Base-by-base conservation (phyloP, 164 flowering plant genomes). In the Aristolochia fimbriata region DNA sequence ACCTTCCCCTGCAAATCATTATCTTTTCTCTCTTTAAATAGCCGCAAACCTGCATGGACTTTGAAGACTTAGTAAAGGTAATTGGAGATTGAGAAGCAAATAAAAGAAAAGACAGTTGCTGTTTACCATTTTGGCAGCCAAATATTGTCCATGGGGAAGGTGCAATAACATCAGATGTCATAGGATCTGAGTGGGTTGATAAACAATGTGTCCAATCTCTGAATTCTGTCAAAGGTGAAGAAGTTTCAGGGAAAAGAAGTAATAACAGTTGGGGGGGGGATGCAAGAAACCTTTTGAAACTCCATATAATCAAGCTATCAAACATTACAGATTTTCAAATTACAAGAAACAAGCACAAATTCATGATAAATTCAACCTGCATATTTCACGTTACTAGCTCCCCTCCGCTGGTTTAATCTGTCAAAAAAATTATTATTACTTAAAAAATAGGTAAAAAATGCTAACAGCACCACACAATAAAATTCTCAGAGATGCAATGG, bases 71-170 rank as follows among this genome's bases (percentile, higher is more conserved):
- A 61, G 62, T 49, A 58, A 48, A 43, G n/a, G 41, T 51, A 27
- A 59, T 55, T 12, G 41, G 61, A 31, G 45, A 63, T 24, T 55
- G 33, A 27, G 23, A 33, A 62, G 14, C n/a, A 67, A 45, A 13
- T 19, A 51, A 17, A 20, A n/a, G n/a, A n/a, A 48, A 47, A 37
- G 43, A 37, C 12, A 37, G 43, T 37, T 37, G 43, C 43, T 37
- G 16, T 19, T 46, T 74, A 82, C 95, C 97, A 80, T 90, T 87
- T 62, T 87, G 84, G 66, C 97, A 90, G 47, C 97, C 97, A 70
- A 90, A 90, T 46, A 90, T 90, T 67, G 79, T 84, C 97, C 97
- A 90, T 51, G 91, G 79, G 59, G 96, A 87, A 43, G 97, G 93
- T 52, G 93, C 91, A 76, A 86, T 60, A 67, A 87, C 93, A 74